Conservation (phyloP, 2,329 filamentous ascomycete species). For the Venturia nashicola region DNA sequence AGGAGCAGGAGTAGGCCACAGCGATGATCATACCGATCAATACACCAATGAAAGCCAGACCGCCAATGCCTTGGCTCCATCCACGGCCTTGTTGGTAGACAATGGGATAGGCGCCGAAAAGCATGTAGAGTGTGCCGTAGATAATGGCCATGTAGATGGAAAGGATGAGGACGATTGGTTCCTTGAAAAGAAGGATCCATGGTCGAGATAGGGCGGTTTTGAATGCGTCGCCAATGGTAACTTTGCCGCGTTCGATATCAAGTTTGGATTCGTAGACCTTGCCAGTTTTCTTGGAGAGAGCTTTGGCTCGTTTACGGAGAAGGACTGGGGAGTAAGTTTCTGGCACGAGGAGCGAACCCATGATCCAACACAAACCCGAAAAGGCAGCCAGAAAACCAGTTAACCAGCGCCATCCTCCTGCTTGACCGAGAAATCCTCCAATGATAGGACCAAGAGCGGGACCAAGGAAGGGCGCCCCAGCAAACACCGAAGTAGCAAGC, state of each 20-base stretch:
- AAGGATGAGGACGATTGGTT: conserved; percentile 55
- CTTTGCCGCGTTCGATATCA: conserved; percentile 23
- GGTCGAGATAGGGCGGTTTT: conserved; percentile 49
- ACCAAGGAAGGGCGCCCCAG: conserved; percentile 55
- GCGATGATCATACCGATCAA: conserved; percentile 52
- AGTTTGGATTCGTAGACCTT: conserved; percentile 42
- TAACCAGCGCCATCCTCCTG: conserved; percentile 58
- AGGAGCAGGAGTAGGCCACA: conserved; percentile 40
- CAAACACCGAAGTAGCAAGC: conserved; percentile 50
- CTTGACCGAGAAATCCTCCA: conserved; percentile 53
- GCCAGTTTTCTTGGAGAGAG: conserved; percentile 36
- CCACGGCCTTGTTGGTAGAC: conserved; percentile 50
- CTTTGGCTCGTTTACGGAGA: conserved; percentile 36
- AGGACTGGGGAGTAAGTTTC: conserved; percentile 40
- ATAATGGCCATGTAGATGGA: conserved; percentile 54
- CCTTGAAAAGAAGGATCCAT: conserved; percentile 56
- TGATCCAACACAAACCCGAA: conserved; percentile 31
- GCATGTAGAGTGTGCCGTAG: conserved; percentile 37
- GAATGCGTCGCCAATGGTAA: conserved; percentile 37
- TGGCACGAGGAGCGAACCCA: conserved; percentile 27
- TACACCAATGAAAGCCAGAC: conserved; percentile 56
- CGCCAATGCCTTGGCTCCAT: conserved; percentile 47
- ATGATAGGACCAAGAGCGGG: conserved; percentile 53
- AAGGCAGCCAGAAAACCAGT: conserved; percentile 44
- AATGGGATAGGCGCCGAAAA: conserved; percentile 39